Evolutionary conservation across 2,329 filamentous ascomycete species (phyloP).

Genomic region (Trichoderma polysporum): DNA sequence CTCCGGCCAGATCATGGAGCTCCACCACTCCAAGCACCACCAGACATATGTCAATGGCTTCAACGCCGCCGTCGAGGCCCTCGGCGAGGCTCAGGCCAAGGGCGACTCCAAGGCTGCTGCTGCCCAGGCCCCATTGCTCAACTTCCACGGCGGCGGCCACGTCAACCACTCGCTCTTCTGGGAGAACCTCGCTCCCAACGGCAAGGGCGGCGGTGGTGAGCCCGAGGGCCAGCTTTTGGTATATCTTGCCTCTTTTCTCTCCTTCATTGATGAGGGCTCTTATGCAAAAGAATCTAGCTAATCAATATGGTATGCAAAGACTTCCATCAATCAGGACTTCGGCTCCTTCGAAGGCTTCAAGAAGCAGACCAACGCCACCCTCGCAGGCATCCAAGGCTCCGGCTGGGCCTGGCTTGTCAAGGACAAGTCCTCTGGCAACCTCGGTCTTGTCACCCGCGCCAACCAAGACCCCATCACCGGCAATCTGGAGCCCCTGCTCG

Average conservation of each 20-base stretch:
- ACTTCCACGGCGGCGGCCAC: conserved; percentile 83
- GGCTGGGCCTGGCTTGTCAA: conserved; percentile 91
- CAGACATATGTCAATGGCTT: conserved; percentile 89
- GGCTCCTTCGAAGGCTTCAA: conserved; percentile 64
- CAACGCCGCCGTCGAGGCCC: conserved; percentile 75
- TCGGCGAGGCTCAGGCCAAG: conserved; percentile 62
- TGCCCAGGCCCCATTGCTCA: conserved; percentile 56
- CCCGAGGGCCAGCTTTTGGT: conserved; percentile 61
- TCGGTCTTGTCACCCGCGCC: conserved; percentile 68
- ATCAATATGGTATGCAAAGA: conserved; percentile 30
- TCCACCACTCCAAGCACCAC: conserved; percentile 93
- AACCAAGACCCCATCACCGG: conserved; percentile 91
- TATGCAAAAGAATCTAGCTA: neutral
- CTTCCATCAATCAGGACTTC: conserved; percentile 64
- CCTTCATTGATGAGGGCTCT: no score
- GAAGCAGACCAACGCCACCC: conserved; percentile 65
- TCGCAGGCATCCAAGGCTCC: conserved; percentile 78
- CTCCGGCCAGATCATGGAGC: conserved; percentile 92
- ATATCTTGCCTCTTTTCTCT: neutral
- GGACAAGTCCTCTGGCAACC: conserved; percentile 60
- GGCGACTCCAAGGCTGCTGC: conserved; percentile 56
- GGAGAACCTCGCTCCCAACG: conserved; percentile 72
- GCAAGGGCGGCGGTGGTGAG: conserved; percentile 61
- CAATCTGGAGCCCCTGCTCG: conserved; percentile 76
- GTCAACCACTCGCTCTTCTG: conserved; percentile 87